Evolutionary conservation across 495 filamentous ascomycete species (phyloP).

Genomic region (Aspergillus homomorphus): DNA sequence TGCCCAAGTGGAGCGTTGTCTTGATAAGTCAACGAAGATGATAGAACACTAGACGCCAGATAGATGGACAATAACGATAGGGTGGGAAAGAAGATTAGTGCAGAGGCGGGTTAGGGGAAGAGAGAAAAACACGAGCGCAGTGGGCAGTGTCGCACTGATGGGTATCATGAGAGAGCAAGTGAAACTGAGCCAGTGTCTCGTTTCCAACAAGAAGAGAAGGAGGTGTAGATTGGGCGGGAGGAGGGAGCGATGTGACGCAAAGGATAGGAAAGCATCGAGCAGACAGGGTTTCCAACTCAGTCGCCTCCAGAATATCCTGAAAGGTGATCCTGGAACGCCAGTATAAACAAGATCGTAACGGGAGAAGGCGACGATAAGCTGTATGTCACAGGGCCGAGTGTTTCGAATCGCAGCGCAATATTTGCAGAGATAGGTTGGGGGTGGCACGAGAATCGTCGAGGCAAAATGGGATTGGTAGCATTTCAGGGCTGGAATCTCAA

Average conservation of each 20-base stretch:
- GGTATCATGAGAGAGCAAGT: neutral
- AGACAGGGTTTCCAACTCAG: neutral
- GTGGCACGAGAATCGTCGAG: neutral
- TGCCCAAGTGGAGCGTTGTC: too few species aligned
- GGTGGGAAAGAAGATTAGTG: neutral
- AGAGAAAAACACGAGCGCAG: neutral
- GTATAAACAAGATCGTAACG: neutral
- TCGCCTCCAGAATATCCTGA: neutral
- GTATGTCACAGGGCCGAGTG: neutral
- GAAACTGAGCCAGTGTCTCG: neutral
- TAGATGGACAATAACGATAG: neutral
- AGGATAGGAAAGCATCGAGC: neutral
- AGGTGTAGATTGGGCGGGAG: too few species aligned
- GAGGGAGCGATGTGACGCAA: neutral
- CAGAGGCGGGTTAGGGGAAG: neutral
- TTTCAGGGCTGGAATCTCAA: conserved; percentile 44
- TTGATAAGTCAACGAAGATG: too few species aligned
- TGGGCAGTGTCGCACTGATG: neutral
- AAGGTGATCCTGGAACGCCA: neutral
- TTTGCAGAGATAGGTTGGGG: conserved; percentile 5
- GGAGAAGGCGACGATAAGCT: neutral
- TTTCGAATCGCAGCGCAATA: neutral
- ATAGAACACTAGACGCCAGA: too few species aligned
- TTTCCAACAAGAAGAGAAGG: neutral
- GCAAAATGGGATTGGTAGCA: neutral